These are phyloP conservation scores for Lactuca sativa DNA, from an alignment of 129 eudicot genomes.

Conservation along the genomic window DNA sequence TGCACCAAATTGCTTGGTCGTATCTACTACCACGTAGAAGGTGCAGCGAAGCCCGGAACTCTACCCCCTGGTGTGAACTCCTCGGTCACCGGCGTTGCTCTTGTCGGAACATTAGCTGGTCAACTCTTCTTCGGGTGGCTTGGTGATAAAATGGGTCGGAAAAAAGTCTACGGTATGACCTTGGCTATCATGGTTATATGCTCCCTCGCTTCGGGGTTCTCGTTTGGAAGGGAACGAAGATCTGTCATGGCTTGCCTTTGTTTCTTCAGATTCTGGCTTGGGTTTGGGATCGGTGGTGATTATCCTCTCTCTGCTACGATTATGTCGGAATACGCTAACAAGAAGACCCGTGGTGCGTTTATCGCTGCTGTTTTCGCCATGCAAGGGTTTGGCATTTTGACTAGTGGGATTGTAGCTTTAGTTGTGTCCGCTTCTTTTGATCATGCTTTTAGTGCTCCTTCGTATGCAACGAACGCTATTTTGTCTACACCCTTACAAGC, in stretches of 20 bases:
- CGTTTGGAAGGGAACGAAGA: constrained; percentile 30
- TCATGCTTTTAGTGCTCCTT: neutral
- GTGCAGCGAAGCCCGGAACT: neutral
- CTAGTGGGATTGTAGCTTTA: constrained; percentile 45
- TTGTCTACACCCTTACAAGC: no score
- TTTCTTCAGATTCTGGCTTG: constrained; percentile 64
- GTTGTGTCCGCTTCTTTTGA: constrained; percentile 42
- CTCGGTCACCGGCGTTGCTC: no score
- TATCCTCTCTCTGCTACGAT: constrained; percentile 64
- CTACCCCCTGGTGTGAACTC: no score
- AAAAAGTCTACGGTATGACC: no score
- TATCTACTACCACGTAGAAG: constrained; percentile 4
- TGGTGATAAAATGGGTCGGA: no score
- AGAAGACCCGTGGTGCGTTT: constrained; percentile 6
- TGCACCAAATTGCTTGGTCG: constrained; percentile 18
- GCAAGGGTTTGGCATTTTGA: constrained; percentile 61
- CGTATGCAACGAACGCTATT: no score
- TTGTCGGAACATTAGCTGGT: no score
- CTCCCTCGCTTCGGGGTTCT: constrained; percentile 50
- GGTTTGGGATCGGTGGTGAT: constrained; percentile 62
- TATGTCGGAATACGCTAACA: constrained; percentile 59
- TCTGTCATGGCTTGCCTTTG: constrained; percentile 52
- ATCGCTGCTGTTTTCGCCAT: constrained; percentile 64
- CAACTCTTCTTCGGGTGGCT: no score
- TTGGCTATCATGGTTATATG: constrained; percentile 42